These are phyloP conservation scores for Mucor plumbeus DNA, from an alignment of 371 early-diverging fungal genomes.

Conservation along the genomic window DNA sequence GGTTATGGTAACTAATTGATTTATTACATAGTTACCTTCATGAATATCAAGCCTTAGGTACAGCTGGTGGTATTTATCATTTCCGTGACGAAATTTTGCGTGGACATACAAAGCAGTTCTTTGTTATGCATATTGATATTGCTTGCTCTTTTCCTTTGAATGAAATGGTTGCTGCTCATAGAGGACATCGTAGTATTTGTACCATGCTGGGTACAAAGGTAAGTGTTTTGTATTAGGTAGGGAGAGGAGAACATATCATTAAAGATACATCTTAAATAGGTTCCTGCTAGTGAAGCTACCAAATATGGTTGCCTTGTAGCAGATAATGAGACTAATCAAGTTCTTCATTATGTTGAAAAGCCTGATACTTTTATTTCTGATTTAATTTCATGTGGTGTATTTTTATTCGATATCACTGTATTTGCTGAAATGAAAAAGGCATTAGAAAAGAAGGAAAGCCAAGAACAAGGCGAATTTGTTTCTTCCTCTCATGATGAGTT, in stretches of 20 bases:
- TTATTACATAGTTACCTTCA: conserved; percentile 79
- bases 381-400: conserved; percentile 92
- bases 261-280: conserved; percentile 16
- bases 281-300: conserved; percentile 71
- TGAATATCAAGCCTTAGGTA: conserved; percentile 95
- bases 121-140: conserved; percentile 96
- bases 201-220: conserved; percentile 89
- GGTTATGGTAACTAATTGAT: neutral
- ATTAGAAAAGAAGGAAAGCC: conserved; percentile 66
- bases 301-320: conserved; percentile 93
- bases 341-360: conserved; percentile 97
- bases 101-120: conserved; percentile 88
- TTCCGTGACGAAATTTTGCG: conserved; percentile 96
- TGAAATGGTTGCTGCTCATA: conserved; percentile 85
- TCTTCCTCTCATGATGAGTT: conserved; percentile 42
- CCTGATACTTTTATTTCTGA: conserved; percentile 94
- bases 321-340: conserved; percentile 82
- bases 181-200: conserved; percentile 76
- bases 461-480: conserved; percentile 19
- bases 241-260: neutral
- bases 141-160: conserved; percentile 91
- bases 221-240: neutral
- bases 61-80: conserved; percentile 97
- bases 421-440: conserved; percentile 87
- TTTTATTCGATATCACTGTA: conserved; percentile 85